Base-by-base conservation (phyloP, 495 filamentous ascomycete genomes). In the Aspergillus bertholletiae region DNA sequence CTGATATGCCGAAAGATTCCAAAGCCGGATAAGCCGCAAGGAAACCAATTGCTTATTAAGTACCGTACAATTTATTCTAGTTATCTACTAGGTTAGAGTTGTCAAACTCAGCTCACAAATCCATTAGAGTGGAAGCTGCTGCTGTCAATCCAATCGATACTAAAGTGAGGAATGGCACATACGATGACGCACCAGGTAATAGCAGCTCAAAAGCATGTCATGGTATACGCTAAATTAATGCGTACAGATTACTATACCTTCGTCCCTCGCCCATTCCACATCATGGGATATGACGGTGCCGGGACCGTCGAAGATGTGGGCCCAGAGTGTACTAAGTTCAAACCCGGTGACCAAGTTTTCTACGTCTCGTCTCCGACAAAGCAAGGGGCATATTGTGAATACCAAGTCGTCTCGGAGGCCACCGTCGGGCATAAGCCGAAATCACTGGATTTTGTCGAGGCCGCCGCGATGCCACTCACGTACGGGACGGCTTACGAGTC, bases 401-500 rank as follows among this genome's bases (percentile, higher is more conserved):
- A n/a, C n/a, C n/a, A n/a, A n/a, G n/a, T n/a, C n/a, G n/a, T n/a
- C n/a, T n/a, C n/a, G n/a, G n/a, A n/a, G n/a, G n/a, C n/a, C n/a
- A n/a, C n/a, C n/a, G n/a, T n/a, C n/a, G n/a, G n/a, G n/a, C n/a
- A n/a, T n/a, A 69, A 70, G 55, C 69, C 67, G n/a, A 53, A 61
- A 32, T 49, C 28, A 5, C 57, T 72, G 1, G 54, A 53, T 32
- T 62, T 65, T 18, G 56, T 55, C 8, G 51, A 72, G 49, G 63
- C 69, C 26, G 69, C 69, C 22, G 56, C 57, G 18, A 61, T 72
- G 65, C 65, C 63, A 6, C 46, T 72, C 54, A 70, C 69, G 13
- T 72, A 62, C 57, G 59, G 65, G 39, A 72, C 69, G 6, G 67
- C 67, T 4, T 72, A 60, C 40, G 63, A 70, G 48, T 65, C 69